phyloP scores from a whole-genome alignment of 2,329 filamentous ascomycete species.

The Bipolaris cookei region DNA sequence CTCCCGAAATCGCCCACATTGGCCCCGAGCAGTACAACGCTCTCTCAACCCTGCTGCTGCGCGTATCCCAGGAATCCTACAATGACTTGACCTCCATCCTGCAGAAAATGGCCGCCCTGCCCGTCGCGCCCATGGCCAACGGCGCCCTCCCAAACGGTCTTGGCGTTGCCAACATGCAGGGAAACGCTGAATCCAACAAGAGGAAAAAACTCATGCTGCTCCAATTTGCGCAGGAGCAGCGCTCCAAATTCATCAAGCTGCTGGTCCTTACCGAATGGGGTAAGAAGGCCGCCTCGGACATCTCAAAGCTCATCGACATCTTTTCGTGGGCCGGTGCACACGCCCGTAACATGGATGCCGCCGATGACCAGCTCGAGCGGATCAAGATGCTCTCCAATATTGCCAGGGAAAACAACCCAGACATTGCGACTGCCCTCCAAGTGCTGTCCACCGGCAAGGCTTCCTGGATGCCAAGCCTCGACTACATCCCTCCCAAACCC shows the following conservation, averaged over 20 bases:
- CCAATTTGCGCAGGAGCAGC: slow-evolving; percentile 77
- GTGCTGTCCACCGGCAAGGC: slow-evolving; percentile 80
- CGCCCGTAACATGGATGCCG: slow-evolving; percentile 38
- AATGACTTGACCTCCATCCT: slow-evolving; percentile 76
- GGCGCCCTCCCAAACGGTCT: slow-evolving; percentile 49
- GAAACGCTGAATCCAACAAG: slow-evolving; percentile 38
- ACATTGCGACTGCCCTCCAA: slow-evolving; percentile 87
- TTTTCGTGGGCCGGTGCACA: slow-evolving; percentile 69
- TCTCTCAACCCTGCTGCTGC: slow-evolving; percentile 74
- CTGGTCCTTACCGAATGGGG: slow-evolving; percentile 90
- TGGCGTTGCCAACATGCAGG: slow-evolving; percentile 37
- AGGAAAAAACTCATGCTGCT: slow-evolving; percentile 76
- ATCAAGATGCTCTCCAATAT: slow-evolving; percentile 75
- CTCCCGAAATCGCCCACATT: slow-evolving; percentile 69
- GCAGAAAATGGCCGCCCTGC: slow-evolving; percentile 71
- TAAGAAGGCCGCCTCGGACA: slow-evolving; percentile 68
- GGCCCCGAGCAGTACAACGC: slow-evolving; percentile 74
- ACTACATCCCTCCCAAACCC: slow-evolving; percentile 75
- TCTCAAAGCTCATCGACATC: slow-evolving; percentile 88
- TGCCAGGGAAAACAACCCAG: slow-evolving; percentile 84
- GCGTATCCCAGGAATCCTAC: slow-evolving; percentile 83
- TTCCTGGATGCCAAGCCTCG: slow-evolving; percentile 79
- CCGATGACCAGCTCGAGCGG: slow-evolving; percentile 66
- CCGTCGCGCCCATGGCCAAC: slow-evolving; percentile 63
- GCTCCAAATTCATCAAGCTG: slow-evolving; percentile 90